These are phyloP conservation scores for Penicillium verhagenii DNA, from an alignment of 495 filamentous ascomycete species.

Conservation along the genomic window DNA sequence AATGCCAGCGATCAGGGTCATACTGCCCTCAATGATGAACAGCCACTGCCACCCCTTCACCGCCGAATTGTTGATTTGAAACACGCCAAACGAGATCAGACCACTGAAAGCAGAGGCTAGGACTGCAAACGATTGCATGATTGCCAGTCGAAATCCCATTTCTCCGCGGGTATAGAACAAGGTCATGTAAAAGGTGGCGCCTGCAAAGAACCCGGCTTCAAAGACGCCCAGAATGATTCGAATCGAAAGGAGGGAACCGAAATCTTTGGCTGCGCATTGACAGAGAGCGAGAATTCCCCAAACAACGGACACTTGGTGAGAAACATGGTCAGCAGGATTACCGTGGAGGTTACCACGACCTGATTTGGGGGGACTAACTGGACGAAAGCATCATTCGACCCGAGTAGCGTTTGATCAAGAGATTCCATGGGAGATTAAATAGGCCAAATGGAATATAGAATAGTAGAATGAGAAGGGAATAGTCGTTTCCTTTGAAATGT, in stretches of 20 bases:
- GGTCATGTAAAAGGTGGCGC: conserved; percentile 58
- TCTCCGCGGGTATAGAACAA: conserved; percentile 57
- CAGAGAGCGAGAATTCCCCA: conserved; percentile 42
- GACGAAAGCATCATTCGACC: conserved; percentile 45
- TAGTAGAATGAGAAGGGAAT: conserved; percentile 65
- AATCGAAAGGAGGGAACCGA: conserved; percentile 50
- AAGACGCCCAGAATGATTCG: conserved; percentile 48
- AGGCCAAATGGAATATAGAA: conserved; percentile 76
- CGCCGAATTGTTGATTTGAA: conserved; percentile 56
- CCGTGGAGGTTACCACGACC: too few species aligned
- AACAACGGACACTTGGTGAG: conserved; percentile 46
- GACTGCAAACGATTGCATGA: conserved; percentile 69
- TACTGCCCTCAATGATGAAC: conserved; percentile 68
- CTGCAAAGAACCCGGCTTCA: conserved; percentile 66
- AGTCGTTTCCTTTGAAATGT: conserved; percentile 57
- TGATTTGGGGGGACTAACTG: conserved; percentile 32
- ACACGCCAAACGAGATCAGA: conserved; percentile 66
- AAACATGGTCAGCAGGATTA: conserved; percentile 15
- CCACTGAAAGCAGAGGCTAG: conserved; percentile 66
- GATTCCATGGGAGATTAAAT: conserved; percentile 58
- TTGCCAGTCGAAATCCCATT: conserved; percentile 65
- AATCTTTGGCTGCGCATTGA: conserved; percentile 50
- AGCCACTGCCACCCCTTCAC: conserved; percentile 67
- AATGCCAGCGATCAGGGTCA: conserved; percentile 58
- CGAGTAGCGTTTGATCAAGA: conserved; percentile 56